Evolutionary conservation across 768 basidiomycete species (phyloP).

Genomic region (Panellus pusillus): DNA sequence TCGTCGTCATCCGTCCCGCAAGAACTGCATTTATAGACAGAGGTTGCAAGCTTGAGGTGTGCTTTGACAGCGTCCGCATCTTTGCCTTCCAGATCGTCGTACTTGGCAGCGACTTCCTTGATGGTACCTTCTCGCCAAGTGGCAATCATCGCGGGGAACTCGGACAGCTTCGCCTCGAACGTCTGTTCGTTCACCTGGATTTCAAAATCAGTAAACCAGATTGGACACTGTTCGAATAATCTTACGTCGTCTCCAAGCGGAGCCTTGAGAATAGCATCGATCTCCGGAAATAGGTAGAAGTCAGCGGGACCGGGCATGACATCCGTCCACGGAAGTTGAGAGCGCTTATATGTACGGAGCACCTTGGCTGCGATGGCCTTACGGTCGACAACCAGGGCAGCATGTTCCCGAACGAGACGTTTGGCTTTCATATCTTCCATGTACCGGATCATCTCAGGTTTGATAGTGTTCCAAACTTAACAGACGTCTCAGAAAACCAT

Average conservation of each 20-base stretch:
- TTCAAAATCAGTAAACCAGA: too few relatives aligned
- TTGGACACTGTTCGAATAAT: too few relatives aligned
- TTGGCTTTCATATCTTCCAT: constrained; percentile 48
- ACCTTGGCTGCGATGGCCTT: constrained; percentile 42
- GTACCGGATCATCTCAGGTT: constrained; percentile 39
- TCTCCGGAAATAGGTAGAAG: constrained; percentile 42
- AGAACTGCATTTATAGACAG: constrained; percentile 42
- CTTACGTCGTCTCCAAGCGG: constrained; percentile 35
- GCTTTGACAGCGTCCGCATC: constrained; percentile 5
- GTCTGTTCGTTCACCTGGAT: constrained; percentile 33
- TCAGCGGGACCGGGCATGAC: constrained; percentile 49
- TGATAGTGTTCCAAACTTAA: constrained; percentile 55
- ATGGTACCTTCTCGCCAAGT: constrained; percentile 41
- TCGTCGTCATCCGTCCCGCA: constrained; percentile 26
- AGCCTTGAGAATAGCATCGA: constrained; percentile 40
- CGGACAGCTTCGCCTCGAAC: constrained; percentile 37
- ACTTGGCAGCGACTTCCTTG: constrained; percentile 24
- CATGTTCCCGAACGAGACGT: constrained; percentile 46
- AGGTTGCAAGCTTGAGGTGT: constrained; percentile 41
- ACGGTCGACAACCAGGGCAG: constrained; percentile 37
- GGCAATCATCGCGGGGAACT: constrained; percentile 39
- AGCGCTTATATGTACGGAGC: constrained; percentile 43
- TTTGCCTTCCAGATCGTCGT: not conserved
- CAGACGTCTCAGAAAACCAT: not conserved
- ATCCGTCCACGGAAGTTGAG: constrained; percentile 39